Evolutionary conservation across 495 filamentous ascomycete genomes (phyloP).

Genomic region (Penicillium pulvis): DNA sequence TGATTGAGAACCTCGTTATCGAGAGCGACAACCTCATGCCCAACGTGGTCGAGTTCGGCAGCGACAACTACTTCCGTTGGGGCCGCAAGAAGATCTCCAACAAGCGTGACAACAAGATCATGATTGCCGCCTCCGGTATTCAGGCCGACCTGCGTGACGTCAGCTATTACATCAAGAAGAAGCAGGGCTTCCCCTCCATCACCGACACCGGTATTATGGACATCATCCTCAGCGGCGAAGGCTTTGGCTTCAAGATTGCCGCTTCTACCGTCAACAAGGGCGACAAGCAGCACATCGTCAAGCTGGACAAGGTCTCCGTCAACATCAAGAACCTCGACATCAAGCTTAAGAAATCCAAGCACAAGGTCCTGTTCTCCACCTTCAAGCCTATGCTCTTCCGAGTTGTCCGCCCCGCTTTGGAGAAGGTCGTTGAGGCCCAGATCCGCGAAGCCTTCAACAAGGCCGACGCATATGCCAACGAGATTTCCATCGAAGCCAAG

Average conservation of each 20-base stretch:
- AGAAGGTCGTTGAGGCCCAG: slow-evolving; percentile 85
- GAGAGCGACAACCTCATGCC: slow-evolving; percentile 98
- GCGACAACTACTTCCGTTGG: slow-evolving; percentile 95
- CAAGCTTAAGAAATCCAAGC: slow-evolving; percentile 89
- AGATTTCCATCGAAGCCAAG: slow-evolving; percentile 81
- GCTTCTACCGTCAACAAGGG: slow-evolving; percentile 77
- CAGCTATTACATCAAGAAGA: slow-evolving; percentile 93
- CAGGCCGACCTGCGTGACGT: slow-evolving; percentile 72
- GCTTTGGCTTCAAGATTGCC: slow-evolving; percentile 90
- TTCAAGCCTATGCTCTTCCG: slow-evolving; percentile 89
- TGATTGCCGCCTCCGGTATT: slow-evolving; percentile 83
- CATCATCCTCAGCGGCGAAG: slow-evolving; percentile 83
- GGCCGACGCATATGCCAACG: slow-evolving; percentile 68
- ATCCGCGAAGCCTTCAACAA: slow-evolving; percentile 76
- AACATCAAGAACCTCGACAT: slow-evolving; percentile 83
- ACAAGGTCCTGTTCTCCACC: slow-evolving; percentile 85
- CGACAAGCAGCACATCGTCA: slow-evolving; percentile 85
- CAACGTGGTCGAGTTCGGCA: slow-evolving; percentile 86
- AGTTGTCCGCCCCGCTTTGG: slow-evolving; percentile 77
- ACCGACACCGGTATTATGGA: slow-evolving; percentile 89
- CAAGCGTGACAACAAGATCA: slow-evolving; percentile 75
- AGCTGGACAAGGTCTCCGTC: slow-evolving; percentile 85
- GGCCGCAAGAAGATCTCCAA: slow-evolving; percentile 83
- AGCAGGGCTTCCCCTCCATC: slow-evolving; percentile 91
- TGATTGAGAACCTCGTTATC: slow-evolving; percentile 91